These are phyloP conservation scores for Lactarius indigo DNA, from an alignment of 768 basidiomycete genomes.

Conservation along the genomic window DNA sequence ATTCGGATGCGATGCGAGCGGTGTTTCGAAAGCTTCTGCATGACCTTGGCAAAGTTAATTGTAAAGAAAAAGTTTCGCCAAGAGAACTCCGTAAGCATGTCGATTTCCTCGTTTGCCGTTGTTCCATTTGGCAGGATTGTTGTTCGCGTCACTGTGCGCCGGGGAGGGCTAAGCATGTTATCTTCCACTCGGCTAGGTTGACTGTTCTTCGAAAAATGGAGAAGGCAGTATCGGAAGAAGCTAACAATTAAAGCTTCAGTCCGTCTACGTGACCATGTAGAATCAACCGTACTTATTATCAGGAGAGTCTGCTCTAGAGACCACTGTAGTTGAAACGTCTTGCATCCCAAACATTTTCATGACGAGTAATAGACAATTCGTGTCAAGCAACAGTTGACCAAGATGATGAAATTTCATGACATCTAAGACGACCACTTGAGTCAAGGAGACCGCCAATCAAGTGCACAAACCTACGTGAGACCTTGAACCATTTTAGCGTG, in stretches of 20 bases:
- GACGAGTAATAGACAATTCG: slow-evolving; percentile 89
- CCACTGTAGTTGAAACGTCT: slow-evolving; percentile 78
- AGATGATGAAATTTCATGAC: slow-evolving; percentile 98
- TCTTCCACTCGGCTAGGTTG: slow-evolving; percentile 62
- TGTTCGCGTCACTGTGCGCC: slow-evolving; percentile 55
- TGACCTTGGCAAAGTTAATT: slow-evolving; percentile 96
- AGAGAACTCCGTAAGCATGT: slow-evolving; percentile 89
- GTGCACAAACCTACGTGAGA: slow-evolving; percentile 69
- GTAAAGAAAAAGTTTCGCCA: slow-evolving; percentile 98
- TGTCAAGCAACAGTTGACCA: slow-evolving; percentile 92
- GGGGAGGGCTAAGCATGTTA: slow-evolving; percentile 54
- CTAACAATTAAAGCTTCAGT: slow-evolving; percentile 33
- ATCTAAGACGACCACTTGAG: slow-evolving; percentile 49
- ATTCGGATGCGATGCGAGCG: slow-evolving; percentile 93
- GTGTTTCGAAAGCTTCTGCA: slow-evolving; percentile 96
- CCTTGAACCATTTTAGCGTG: slow-evolving; percentile 97
- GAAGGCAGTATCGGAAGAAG: slow-evolving; percentile 93
- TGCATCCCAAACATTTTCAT: slow-evolving; percentile 98
- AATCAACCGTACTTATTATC: slow-evolving; percentile 65
- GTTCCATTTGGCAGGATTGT: slow-evolving; percentile 68
- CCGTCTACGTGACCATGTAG: slow-evolving; percentile 2
- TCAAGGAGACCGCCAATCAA: background rate
- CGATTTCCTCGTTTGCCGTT: slow-evolving; percentile 81
- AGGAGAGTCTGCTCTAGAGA: slow-evolving; percentile 85
- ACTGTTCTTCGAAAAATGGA: slow-evolving; percentile 67